These are phyloP conservation scores for Fusarium goolgardi DNA, from an alignment of 2,329 filamentous ascomycete genomes.

Conservation along the genomic window DNA sequence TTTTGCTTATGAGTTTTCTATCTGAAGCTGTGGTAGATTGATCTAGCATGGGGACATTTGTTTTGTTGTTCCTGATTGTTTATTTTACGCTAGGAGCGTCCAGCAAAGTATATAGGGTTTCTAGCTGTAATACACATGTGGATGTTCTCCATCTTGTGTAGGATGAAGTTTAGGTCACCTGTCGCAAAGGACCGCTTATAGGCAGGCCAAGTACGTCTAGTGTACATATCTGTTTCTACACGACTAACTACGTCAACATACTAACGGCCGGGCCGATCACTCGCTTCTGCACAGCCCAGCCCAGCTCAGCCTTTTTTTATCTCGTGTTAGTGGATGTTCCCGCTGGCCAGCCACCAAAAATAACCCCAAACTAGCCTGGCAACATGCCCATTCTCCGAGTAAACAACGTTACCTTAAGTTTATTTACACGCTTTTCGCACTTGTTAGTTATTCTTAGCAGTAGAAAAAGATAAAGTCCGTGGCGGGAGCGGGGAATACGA, in stretches of 20 bases:
- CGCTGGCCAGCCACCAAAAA: slow-evolving; percentile 11
- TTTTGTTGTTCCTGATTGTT: not conserved
- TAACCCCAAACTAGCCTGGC: slow-evolving; percentile 3
- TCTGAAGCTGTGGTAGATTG: not conserved
- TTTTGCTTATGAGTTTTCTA: not conserved
- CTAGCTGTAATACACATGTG: too few relatives aligned
- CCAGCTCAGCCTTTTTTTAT: slow-evolving; percentile 8
- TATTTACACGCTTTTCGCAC: not conserved
- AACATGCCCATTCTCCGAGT: not conserved
- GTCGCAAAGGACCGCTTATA: not conserved
- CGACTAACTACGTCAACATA: not conserved
- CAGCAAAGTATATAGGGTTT: not conserved
- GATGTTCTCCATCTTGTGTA: too few relatives aligned
- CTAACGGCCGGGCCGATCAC: not conserved
- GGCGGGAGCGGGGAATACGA: slow-evolving; percentile 8
- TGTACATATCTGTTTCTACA: not conserved
- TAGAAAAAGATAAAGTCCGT: not conserved
- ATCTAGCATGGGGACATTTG: not conserved
- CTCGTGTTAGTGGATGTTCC: slow-evolving; percentile 15
- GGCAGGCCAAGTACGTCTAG: not conserved
- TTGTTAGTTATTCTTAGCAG: not conserved
- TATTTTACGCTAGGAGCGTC: not conserved
- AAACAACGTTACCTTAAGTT: slow-evolving; percentile 7
- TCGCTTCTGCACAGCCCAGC: not conserved
- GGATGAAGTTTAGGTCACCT: not conserved